Conservation (phyloP, 192 early-diverging fungal species). For the Coemansia sp. region DNA sequence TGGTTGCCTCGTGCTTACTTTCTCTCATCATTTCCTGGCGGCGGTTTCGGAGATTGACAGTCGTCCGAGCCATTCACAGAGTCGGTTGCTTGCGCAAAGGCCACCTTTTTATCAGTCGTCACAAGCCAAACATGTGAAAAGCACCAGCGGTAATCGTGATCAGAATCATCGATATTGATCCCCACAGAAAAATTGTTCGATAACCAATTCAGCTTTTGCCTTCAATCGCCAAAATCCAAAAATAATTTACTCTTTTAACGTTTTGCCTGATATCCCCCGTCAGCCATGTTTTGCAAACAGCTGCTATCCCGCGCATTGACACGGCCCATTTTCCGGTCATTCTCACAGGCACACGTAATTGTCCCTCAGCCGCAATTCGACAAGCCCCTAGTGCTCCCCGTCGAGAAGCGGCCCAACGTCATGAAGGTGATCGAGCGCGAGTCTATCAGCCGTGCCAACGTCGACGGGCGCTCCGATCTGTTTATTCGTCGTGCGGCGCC, state of each 20-base stretch:
- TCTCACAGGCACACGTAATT: slow-evolving; percentile 24
- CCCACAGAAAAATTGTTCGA: neutral
- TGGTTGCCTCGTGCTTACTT: neutral
- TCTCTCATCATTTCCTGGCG: neutral
- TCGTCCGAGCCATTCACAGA: neutral
- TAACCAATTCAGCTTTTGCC: neutral
- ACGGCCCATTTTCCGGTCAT: neutral
- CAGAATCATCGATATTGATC: neutral
- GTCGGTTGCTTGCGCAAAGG: neutral
- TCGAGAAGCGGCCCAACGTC: slow-evolving; percentile 56
- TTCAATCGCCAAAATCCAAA: neutral
- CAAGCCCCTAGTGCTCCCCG: slow-evolving; percentile 34
- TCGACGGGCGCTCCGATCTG: slow-evolving; percentile 60
- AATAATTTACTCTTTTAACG: neutral
- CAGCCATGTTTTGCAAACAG: slow-evolving; percentile 1
- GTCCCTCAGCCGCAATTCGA: slow-evolving; percentile 49
- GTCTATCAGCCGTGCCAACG: slow-evolving; percentile 55
- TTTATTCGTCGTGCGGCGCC: slow-evolving; percentile 61
- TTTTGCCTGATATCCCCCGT: neutral
- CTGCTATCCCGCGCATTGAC: neutral
- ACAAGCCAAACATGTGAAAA: neutral
- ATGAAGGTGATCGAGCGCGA: slow-evolving; percentile 68
- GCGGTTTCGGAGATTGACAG: neutral
- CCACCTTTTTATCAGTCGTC: slow-evolving; percentile 1
- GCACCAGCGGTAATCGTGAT: neutral